Conservation (phyloP, 73 alveolate genomes). For the Blepharisma japonicum region DNA sequence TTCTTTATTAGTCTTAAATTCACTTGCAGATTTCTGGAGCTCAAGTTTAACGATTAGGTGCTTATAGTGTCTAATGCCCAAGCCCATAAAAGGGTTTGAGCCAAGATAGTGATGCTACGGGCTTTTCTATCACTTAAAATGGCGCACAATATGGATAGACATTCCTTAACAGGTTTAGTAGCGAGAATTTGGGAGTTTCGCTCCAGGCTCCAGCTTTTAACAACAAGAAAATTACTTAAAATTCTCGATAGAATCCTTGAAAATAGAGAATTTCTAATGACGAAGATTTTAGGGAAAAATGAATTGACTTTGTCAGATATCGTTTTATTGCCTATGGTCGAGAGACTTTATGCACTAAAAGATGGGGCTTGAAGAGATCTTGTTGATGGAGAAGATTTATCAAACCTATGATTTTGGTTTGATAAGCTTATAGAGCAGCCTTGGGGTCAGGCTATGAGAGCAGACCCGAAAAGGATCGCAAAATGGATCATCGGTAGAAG, state of each 20-base stretch:
- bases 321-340: background rate
- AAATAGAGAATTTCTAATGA: background rate
- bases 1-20: no score
- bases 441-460: background rate
- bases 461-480: background rate
- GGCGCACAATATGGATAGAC: no score
- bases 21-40: no score
- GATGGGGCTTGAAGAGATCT: background rate
- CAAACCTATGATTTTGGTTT: background rate
- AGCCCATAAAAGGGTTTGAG: no score
- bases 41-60: no score
- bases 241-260: background rate
- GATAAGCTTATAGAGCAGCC: background rate
- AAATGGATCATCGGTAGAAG: background rate
- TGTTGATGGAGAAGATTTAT: background rate
- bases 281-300: background rate
- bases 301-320: conserved; percentile 20
- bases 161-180: no score
- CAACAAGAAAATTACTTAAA: background rate
- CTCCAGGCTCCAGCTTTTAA: background rate
- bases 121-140: no score
- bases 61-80: no score
- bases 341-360: conserved; percentile 5
- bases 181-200: no score
- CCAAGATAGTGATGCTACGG: no score